These are phyloP conservation scores for Agarophyton chilense DNA, from an alignment of 23 red algal genomes.

Conservation along the genomic window DNA sequence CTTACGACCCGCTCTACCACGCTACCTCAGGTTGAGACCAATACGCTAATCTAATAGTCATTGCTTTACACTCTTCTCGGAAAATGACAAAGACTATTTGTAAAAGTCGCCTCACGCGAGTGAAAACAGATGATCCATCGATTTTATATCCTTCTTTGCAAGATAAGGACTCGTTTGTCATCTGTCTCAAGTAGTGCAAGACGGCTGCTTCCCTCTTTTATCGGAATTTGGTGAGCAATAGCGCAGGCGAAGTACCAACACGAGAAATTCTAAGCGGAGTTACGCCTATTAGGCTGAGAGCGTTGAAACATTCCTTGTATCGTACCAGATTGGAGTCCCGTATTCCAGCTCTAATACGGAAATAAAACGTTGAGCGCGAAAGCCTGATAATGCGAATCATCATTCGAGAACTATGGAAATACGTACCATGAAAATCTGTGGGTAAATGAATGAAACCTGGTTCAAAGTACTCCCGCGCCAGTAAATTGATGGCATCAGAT, in stretches of 20 bases:
- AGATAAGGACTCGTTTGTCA: not conserved
- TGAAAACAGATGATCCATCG: not conserved
- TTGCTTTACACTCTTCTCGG: no score
- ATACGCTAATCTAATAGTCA: no score
- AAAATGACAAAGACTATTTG: not conserved
- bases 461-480: conserved; percentile 78
- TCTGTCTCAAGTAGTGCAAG: conserved; percentile 6
- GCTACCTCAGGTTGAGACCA: no score
- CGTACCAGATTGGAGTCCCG: not conserved
- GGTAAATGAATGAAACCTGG: conserved; percentile 67
- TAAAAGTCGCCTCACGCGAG: not conserved
- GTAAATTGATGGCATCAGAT: conserved; percentile 52
- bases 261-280: conserved; percentile 86
- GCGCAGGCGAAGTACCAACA: conserved; percentile 72
- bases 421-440: conserved; percentile 55
- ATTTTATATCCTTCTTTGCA: not conserved
- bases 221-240: conserved; percentile 32
- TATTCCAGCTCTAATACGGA: not conserved
- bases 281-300: conserved; percentile 55
- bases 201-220: conserved; percentile 31
- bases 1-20: no score
- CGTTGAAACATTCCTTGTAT: conserved; percentile 51
- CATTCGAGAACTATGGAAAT: not conserved
- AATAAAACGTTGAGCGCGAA: conserved; percentile 23
- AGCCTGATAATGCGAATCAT: conserved; percentile 66